Evolutionary conservation across 805 yeast genomes (phyloP).

Genomic region (Pichia cephalocereana): DNA sequence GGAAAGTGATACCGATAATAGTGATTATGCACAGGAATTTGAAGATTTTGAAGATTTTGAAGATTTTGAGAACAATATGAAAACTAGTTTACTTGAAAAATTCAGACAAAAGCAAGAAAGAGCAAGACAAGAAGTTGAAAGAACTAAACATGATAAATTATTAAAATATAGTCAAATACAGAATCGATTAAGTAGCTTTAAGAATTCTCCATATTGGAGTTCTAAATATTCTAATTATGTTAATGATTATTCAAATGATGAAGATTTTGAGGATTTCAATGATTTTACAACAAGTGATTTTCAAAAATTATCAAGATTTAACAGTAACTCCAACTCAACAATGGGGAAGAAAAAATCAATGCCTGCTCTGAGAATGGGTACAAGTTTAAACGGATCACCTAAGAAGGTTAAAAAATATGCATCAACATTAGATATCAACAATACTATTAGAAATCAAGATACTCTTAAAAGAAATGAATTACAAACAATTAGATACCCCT

Average conservation of each 20-base stretch:
- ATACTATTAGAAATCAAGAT: background rate
- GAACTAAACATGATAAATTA: slow-evolving; percentile 1
- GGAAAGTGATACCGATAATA: slow-evolving; percentile 25
- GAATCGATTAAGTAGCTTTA: background rate
- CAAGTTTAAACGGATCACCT: slow-evolving; percentile 12
- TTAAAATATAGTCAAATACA: background rate
- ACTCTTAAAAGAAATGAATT: background rate
- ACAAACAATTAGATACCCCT: background rate
- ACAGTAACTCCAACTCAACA: slow-evolving; percentile 1
- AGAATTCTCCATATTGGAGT: background rate
- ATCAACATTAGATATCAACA: slow-evolving; percentile 20
- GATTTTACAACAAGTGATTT: slow-evolving; percentile 7
- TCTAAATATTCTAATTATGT: background rate
- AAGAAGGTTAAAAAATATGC: slow-evolving; percentile 20
- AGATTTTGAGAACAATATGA: background rate
- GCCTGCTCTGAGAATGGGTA: slow-evolving; percentile 17
- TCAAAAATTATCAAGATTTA: slow-evolving; percentile 6
- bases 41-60: slow-evolving; percentile 17
- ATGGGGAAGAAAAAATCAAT: slow-evolving; percentile 18
- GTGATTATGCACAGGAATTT: slow-evolving; percentile 25
- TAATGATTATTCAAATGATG: slow-evolving; percentile 16
- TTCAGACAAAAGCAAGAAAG: slow-evolving; percentile 13
- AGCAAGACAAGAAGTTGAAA: slow-evolving; percentile 14
- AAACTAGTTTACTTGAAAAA: slow-evolving; percentile 10
- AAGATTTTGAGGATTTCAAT: slow-evolving; percentile 21